These are phyloP conservation scores for Kentomonas sorsogonicus DNA, from an alignment of 208 protist species.

Conservation along the genomic window DNA sequence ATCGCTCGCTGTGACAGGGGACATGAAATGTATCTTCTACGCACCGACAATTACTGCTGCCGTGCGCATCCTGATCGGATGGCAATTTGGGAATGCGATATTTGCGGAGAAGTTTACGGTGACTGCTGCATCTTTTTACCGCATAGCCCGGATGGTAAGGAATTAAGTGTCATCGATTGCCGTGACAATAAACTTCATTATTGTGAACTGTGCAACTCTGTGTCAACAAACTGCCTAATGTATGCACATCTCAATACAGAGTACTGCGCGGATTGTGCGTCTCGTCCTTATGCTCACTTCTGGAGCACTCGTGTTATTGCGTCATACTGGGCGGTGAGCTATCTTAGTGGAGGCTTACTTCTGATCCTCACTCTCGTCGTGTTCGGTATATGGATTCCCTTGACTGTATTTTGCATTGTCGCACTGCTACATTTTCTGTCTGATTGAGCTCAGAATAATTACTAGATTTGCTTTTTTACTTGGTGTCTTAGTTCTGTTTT, in stretches of 20 bases:
- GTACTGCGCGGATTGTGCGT: conserved; percentile 65
- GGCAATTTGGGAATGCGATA: conserved; percentile 73
- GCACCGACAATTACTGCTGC: conserved; percentile 43
- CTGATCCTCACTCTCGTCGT: conserved; percentile 15
- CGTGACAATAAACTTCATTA: no score
- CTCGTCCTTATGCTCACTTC: conserved; percentile 42
- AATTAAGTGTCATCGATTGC: conserved; percentile 9
- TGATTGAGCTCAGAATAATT: no score
- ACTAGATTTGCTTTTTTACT: no score
- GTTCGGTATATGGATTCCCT: conserved; percentile 10
- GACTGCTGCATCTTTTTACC: conserved; percentile 59
- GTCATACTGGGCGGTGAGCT: conserved; percentile 51
- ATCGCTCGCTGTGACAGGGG: conserved; percentile 67
- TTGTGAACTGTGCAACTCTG: conserved; percentile 12
- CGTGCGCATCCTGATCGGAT: conserved; percentile 38
- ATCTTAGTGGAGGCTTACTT: no score
- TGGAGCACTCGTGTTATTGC: conserved; percentile 69
- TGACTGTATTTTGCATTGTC: no score
- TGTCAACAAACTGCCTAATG: conserved; percentile 12
- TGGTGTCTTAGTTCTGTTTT: not conserved
- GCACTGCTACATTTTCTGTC: no score
- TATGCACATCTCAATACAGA: not conserved
- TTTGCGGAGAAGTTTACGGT: conserved; percentile 76
- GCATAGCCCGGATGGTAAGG: conserved; percentile 19
- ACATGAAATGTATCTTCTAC: conserved; percentile 63